Percentiles rank a stretch among this genome's conserved stretches.
These are phyloP conservation scores for Sclerospora graminicola DNA, from an alignment of 352 stramenopile genomes.

Conservation along the genomic window DNA sequence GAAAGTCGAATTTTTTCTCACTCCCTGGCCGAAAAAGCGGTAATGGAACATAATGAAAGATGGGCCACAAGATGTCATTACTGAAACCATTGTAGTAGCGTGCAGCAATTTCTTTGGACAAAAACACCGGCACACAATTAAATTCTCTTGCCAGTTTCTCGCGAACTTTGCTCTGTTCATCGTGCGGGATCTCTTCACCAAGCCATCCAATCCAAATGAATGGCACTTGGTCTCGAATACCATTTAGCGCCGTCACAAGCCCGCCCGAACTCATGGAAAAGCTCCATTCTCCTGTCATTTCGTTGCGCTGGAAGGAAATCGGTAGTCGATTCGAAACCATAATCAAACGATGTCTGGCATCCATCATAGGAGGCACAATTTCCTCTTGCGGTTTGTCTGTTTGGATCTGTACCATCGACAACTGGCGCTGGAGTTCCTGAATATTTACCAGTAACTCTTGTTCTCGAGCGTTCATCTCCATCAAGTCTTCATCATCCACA, in stretches of 20 bases:
- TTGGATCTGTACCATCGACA: constrained; percentile 82
- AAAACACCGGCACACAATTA: constrained; percentile 84
- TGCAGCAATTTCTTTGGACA: constrained; percentile 81
- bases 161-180: constrained; percentile 72
- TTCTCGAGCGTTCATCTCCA: constrained; percentile 72
- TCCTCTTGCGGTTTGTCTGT: constrained; percentile 69
- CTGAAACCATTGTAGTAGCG: constrained; percentile 90
- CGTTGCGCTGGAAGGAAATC: constrained; percentile 84
- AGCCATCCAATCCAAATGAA: constrained; percentile 90
- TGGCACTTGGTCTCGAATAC: constrained; percentile 78
- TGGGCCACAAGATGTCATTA: constrained; percentile 88
- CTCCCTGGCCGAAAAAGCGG: constrained; percentile 78
- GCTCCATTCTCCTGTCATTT: constrained; percentile 74
- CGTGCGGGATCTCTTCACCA: constrained; percentile 76
- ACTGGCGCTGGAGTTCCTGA: constrained; percentile 84
- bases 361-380: constrained; percentile 50
- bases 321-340: constrained; percentile 88
- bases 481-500: constrained; percentile 49
- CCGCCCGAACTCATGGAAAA: constrained; percentile 85
- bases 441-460: constrained; percentile 87
- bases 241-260: constrained; percentile 83
- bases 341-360: constrained; percentile 68
- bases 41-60: constrained; percentile 88
- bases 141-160: constrained; percentile 81
- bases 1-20: constrained; percentile 89